Percentiles rank a stretch among this genome's conserved stretches.
Conservation (phyloP, 352 stramenopile species). For the Globisporangium cylindrosporum region DNA sequence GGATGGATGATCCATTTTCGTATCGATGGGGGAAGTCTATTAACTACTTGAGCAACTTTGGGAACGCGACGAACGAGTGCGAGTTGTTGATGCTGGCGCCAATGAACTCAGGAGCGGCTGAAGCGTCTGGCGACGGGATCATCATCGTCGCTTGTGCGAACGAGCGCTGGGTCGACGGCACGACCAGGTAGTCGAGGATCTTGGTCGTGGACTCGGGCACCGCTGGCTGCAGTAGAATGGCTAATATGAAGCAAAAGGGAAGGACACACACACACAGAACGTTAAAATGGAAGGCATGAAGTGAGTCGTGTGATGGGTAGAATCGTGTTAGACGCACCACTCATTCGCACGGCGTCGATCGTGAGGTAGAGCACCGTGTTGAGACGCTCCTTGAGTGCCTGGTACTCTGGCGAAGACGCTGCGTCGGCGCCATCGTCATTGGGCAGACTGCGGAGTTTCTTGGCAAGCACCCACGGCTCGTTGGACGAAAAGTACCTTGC, state of each 20-base stretch:
- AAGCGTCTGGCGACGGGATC: slow-evolving; percentile 3
- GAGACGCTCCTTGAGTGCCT: slow-evolving; percentile 39
- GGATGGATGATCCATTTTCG: not conserved
- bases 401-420: slow-evolving; percentile 20
- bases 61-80: slow-evolving; percentile 72
- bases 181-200: slow-evolving; percentile 71
- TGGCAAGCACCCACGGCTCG: slow-evolving; percentile 77
- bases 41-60: slow-evolving; percentile 43
- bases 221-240: slow-evolving; percentile 69
- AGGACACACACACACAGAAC: not conserved
- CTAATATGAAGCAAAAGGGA: slow-evolving; percentile 25
- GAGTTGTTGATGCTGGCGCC: slow-evolving; percentile 40
- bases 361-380: slow-evolving; percentile 69
- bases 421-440: slow-evolving; percentile 15
- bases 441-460: slow-evolving; percentile 39
- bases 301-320: not conserved
- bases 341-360: slow-evolving; percentile 70
- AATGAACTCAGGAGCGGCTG: slow-evolving; percentile 24
- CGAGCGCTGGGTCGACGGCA: slow-evolving; percentile 44
- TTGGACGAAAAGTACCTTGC: slow-evolving; percentile 72
- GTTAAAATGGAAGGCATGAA: not conserved
- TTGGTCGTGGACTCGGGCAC: slow-evolving; percentile 52
- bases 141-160: slow-evolving; percentile 56
- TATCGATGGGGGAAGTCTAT: not conserved
- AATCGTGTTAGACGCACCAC: slow-evolving; percentile 32